These are phyloP conservation scores for Symmetrospora coprosmae DNA, from an alignment of 768 basidiomycete genomes.

Conservation along the genomic window DNA sequence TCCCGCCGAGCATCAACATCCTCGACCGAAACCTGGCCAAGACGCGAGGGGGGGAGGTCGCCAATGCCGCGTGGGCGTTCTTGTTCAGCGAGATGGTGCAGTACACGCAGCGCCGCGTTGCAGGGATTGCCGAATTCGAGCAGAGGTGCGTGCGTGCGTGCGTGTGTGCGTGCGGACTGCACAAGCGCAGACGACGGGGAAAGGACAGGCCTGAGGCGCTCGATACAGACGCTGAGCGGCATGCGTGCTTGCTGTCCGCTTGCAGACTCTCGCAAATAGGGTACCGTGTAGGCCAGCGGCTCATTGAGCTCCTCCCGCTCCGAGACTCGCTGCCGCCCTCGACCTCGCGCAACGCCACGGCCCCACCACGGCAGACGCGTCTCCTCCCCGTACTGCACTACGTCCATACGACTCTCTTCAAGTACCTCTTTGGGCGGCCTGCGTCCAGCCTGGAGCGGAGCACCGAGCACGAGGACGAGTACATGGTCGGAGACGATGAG, in stretches of 20 bases:
- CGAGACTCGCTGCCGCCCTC: slow-evolving; percentile 46
- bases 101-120: slow-evolving; percentile 89
- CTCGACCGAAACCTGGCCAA: slow-evolving; percentile 84
- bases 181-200: background rate
- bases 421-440: slow-evolving; percentile 77
- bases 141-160: slow-evolving; percentile 49
- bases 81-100: slow-evolving; percentile 85
- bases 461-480: slow-evolving; percentile 92
- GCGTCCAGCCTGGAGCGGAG: slow-evolving; percentile 93
- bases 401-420: slow-evolving; percentile 90
- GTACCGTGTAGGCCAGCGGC: slow-evolving; percentile 74
- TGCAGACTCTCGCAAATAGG: slow-evolving; percentile 76
- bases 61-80: slow-evolving; percentile 68
- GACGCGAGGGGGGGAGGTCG: slow-evolving; percentile 68
- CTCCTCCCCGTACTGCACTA: slow-evolving; percentile 83
- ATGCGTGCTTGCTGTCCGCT: background rate
- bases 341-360: slow-evolving; percentile 41
- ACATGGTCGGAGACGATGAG: slow-evolving; percentile 97
- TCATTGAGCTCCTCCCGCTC: slow-evolving; percentile 74
- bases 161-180: background rate
- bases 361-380: slow-evolving; percentile 82
- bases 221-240: no score
- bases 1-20: no score
- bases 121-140: slow-evolving; percentile 88
- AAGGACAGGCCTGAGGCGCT: background rate